Conservation (phyloP, 129 eudicot genomes). For the Chrysanthemum makinoi region DNA sequence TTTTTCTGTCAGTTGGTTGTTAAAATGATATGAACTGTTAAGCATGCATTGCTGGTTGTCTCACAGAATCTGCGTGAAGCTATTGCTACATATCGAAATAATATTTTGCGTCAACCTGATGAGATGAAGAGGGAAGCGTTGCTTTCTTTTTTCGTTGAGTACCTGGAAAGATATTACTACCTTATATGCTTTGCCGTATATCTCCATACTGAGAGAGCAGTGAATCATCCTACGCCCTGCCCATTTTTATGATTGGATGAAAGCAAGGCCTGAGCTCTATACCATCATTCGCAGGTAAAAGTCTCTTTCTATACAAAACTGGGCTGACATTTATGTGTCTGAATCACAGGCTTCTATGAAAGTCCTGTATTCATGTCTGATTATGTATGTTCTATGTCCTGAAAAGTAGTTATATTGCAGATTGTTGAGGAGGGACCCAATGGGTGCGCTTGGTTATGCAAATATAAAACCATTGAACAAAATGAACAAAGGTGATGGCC, state of each 20-base stretch:
- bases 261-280: slow-evolving; percentile 91
- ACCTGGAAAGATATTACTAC: slow-evolving; percentile 94
- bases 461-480: slow-evolving; percentile 40
- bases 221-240: slow-evolving; percentile 33
- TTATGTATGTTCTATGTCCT: slow-evolving; percentile 15
- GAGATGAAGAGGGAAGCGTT: slow-evolving; percentile 96
- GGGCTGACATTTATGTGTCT: slow-evolving; percentile 3
- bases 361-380: background rate
- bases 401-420: slow-evolving; percentile 39
- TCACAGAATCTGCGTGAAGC: slow-evolving; percentile 96
- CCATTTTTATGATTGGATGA: slow-evolving; percentile 94
- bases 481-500: slow-evolving; percentile 48
- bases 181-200: slow-evolving; percentile 96
- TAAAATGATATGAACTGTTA: slow-evolving; percentile 9
- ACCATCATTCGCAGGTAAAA: slow-evolving; percentile 87
- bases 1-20: slow-evolving; percentile 6
- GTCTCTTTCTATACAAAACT: slow-evolving; percentile 3
- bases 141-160: slow-evolving; percentile 96
- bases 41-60: slow-evolving; percentile 23
- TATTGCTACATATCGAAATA: slow-evolving; percentile 82
- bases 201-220: slow-evolving; percentile 71
- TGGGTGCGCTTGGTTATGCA: slow-evolving; percentile 96
- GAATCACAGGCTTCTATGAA: background rate
- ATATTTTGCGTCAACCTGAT: slow-evolving; percentile 81
- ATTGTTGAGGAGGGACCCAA: slow-evolving; percentile 91